Conservation (phyloP, 106 monocot species). For the Dendrobium huoshanense region DNA sequence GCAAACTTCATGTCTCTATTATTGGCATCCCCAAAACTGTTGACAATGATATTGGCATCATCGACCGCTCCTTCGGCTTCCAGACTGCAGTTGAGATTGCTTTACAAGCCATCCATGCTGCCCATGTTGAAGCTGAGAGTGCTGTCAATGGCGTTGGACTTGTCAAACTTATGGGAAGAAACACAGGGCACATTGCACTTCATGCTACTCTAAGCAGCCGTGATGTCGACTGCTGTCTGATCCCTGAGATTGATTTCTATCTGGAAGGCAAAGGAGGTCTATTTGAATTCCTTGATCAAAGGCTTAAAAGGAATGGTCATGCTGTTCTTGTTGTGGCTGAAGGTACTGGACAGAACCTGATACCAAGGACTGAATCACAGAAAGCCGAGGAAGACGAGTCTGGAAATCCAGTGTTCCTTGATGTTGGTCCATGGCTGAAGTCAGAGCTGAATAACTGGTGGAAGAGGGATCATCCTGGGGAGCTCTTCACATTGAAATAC, state of each 20-base stretch:
- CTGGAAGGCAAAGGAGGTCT: slow-evolving; percentile 74
- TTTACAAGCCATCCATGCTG: slow-evolving; percentile 70
- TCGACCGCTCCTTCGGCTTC: slow-evolving; percentile 90
- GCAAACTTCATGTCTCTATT: slow-evolving; percentile 46
- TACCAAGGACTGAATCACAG: slow-evolving; percentile 34
- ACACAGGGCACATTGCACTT: slow-evolving; percentile 83
- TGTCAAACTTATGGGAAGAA: slow-evolving; percentile 90
- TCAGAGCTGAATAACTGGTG: slow-evolving; percentile 76
- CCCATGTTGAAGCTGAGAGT: slow-evolving; percentile 73
- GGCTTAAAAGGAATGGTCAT: slow-evolving; percentile 63
- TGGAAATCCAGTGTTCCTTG: slow-evolving; percentile 59
- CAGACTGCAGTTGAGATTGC: slow-evolving; percentile 88
- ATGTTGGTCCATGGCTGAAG: slow-evolving; percentile 68
- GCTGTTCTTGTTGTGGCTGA: slow-evolving; percentile 76
- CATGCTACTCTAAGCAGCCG: slow-evolving; percentile 78
- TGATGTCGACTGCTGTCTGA: slow-evolving; percentile 82
- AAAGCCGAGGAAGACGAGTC: slow-evolving; percentile 60
- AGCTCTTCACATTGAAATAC: slow-evolving; percentile 79
- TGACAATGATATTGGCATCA: slow-evolving; percentile 91
- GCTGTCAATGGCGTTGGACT: slow-evolving; percentile 88
- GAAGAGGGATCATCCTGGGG: slow-evolving; percentile 48
- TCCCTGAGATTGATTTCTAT: slow-evolving; percentile 71
- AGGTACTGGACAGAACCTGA: slow-evolving; percentile 69
- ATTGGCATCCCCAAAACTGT: slow-evolving; percentile 87
- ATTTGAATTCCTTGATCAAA: slow-evolving; percentile 63